Conservation (phyloP, 345 rosid genomes). For the Eutrema heterophyllum region DNA sequence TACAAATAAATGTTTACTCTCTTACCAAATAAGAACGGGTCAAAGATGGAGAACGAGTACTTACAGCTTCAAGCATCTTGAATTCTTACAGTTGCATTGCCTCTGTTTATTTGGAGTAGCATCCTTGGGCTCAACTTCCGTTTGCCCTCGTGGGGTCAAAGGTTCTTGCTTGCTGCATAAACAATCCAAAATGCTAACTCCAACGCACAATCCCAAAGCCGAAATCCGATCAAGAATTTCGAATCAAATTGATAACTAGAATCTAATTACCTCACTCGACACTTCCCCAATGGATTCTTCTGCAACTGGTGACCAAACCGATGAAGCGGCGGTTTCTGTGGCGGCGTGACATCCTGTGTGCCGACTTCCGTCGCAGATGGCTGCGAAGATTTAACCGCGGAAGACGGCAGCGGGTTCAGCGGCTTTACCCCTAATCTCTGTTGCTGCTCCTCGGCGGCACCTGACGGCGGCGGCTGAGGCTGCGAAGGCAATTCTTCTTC, state of each 20-base stretch:
- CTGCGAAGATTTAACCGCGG: slow-evolving; percentile 9
- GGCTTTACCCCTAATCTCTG: slow-evolving; percentile 13
- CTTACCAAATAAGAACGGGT: not conserved
- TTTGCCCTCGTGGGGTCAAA: slow-evolving; percentile 30
- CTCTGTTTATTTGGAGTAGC: slow-evolving; percentile 57
- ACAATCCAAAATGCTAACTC: not conserved
- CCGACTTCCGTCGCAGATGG: slow-evolving; percentile 13
- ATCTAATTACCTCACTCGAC: slow-evolving; percentile 32
- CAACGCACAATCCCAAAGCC: not conserved
- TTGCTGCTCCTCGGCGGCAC: not conserved
- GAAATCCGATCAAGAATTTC: not conserved
- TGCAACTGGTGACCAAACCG: slow-evolving; percentile 42
- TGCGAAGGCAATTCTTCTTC: slow-evolving; percentile 5
- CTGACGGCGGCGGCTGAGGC: not conserved
- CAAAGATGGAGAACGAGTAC: slow-evolving; percentile 14
- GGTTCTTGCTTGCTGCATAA: slow-evolving; percentile 47
- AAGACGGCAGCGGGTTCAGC: slow-evolving; percentile 11
- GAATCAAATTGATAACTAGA: not conserved
- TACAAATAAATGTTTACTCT: not conserved
- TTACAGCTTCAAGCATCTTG: slow-evolving; percentile 82
- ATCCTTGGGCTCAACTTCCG: slow-evolving; percentile 43
- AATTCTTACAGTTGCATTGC: slow-evolving; percentile 72
- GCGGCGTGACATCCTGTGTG: slow-evolving; percentile 25
- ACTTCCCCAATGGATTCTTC: slow-evolving; percentile 30
- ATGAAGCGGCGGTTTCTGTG: slow-evolving; percentile 27